Evolutionary conservation across 192 early-diverging fungal genomes (phyloP).

Genomic region (Kickxella alabastrina): DNA sequence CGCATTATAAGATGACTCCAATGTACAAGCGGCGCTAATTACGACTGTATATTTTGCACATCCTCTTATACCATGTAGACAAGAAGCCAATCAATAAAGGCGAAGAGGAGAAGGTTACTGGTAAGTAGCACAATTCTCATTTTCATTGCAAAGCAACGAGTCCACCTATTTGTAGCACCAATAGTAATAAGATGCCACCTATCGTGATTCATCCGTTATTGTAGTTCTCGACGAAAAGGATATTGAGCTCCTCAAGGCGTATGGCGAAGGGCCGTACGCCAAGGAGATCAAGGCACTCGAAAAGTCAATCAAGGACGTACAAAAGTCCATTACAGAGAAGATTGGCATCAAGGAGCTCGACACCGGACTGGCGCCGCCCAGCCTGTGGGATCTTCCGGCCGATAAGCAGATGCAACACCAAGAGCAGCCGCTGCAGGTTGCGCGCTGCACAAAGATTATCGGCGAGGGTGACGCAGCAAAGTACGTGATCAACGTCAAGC

Average conservation of each 20-base stretch:
- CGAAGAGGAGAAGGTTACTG: conserved; percentile 83
- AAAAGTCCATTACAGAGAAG: conserved; percentile 98
- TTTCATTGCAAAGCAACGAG: too few species aligned
- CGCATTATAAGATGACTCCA: too few species aligned
- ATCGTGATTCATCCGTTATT: too few species aligned
- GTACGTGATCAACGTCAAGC: conserved; percentile 98
- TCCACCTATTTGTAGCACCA: too few species aligned
- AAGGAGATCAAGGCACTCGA: conserved; percentile 92
- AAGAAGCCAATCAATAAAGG: conserved; percentile 73
- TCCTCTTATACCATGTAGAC: conserved; percentile 54
- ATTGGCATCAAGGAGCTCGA: conserved; percentile 99
- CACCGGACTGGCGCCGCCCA: conserved; percentile 96
- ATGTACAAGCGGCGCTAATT: too few species aligned
- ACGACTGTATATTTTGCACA: too few species aligned
- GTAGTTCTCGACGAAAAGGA: conserved; percentile 47
- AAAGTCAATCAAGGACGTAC: conserved; percentile 92
- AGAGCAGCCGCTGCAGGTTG: conserved; percentile 86
- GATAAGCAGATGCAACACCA: conserved; percentile 97
- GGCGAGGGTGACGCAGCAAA: conserved; percentile 87
- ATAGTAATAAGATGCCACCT: too few species aligned
- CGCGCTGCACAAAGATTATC: conserved; percentile 99
- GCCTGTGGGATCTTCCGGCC: conserved; percentile 98
- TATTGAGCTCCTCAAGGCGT: conserved; percentile 56
- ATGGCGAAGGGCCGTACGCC: conserved; percentile 98
- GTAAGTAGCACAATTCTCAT: conserved; percentile 34